A percentile compares a stretch with the other conserved stretches of the same genome.
Conservation (phyloP, 148 eudicot species). For the Diospyros lotus region DNA sequence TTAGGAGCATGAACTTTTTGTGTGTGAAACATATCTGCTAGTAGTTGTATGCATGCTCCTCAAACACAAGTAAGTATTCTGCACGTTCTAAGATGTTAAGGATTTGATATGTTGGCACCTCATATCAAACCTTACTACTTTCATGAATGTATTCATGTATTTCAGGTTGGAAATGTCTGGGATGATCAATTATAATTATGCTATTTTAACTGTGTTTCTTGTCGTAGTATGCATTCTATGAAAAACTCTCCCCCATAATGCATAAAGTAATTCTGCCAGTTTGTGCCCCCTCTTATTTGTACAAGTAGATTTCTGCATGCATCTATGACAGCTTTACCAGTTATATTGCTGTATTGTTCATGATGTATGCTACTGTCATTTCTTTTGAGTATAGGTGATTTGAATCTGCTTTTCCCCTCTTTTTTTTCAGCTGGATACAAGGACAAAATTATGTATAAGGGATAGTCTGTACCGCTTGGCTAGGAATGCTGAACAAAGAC, state of each 20-base stretch:
- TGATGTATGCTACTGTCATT: background rate
- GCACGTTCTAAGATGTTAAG: background rate
- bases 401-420: slow-evolving; percentile 15
- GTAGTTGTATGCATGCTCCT: background rate
- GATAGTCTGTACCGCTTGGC: slow-evolving; percentile 93
- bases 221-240: too few relatives aligned
- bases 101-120: background rate
- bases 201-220: too few relatives aligned
- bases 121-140: background rate
- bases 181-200: background rate
- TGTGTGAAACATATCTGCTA: background rate
- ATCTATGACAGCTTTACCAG: background rate
- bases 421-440: slow-evolving; percentile 57
- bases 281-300: too few relatives aligned
- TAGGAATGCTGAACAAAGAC: slow-evolving; percentile 76
- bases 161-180: background rate
- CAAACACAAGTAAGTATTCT: background rate
- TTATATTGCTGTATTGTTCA: background rate
- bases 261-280: background rate
- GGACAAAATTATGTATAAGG: slow-evolving; percentile 83
- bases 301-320: background rate
- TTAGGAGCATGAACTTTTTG: background rate
- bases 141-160: background rate
- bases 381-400: background rate
- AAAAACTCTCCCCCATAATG: background rate